phyloP scores from a whole-genome alignment of 805 yeast genomes.

The Candida sithepensis region DNA sequence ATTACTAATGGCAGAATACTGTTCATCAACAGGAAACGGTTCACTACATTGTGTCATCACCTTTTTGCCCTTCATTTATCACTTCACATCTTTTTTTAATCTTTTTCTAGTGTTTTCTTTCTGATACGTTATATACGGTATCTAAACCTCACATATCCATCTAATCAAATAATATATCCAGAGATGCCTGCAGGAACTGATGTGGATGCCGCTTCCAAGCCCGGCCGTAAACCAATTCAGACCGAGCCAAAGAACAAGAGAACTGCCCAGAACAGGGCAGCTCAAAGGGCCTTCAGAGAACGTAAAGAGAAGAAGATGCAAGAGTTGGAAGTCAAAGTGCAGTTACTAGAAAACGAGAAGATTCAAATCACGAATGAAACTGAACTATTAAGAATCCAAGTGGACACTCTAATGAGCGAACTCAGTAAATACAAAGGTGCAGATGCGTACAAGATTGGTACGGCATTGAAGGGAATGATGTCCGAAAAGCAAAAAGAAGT shows the following conservation, averaged over 20 bases:
- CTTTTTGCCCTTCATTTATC: background rate
- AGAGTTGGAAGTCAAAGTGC: conserved; percentile 79
- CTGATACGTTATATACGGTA: no score
- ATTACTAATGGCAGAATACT: background rate
- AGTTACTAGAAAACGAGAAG: conserved; percentile 66
- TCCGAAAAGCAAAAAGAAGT: background rate
- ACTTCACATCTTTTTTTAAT: no score
- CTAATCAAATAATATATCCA: background rate
- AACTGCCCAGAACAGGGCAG: conserved; percentile 96
- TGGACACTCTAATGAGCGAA: conserved; percentile 69
- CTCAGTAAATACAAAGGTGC: conserved; percentile 31
- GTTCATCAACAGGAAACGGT: background rate
- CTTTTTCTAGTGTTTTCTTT: no score
- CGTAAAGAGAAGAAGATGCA: conserved; percentile 84
- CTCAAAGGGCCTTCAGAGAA: conserved; percentile 96
- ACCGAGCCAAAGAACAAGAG: conserved; percentile 79
- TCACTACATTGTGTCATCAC: background rate
- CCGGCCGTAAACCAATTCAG: conserved; percentile 77
- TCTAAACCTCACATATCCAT: background rate
- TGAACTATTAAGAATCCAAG: conserved; percentile 71
- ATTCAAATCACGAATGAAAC: conserved; percentile 66
- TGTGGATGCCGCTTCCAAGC: conserved; percentile 35
- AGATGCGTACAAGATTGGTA: conserved; percentile 4
- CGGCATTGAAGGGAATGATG: background rate
- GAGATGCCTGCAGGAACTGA: background rate